These are phyloP conservation scores for Teratosphaeria zuluensis DNA, from an alignment of 2,329 filamentous ascomycete species.

Conservation along the genomic window DNA sequence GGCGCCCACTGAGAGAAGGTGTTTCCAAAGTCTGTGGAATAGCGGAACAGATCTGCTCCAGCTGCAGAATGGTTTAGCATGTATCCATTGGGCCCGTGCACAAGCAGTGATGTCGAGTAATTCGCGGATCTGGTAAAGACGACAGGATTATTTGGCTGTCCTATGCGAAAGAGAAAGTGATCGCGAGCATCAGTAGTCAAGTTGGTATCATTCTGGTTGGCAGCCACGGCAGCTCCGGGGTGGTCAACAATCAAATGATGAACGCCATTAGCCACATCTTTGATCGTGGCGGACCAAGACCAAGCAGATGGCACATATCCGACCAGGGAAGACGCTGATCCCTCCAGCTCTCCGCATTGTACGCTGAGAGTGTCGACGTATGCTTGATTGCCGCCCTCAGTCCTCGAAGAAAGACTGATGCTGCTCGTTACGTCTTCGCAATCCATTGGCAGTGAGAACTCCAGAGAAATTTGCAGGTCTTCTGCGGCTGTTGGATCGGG, in stretches of 20 bases:
- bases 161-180: conserved; percentile 53
- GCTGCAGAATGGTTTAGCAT: conserved; percentile 48
- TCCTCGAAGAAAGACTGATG: no score
- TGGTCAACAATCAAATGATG: conserved; percentile 50
- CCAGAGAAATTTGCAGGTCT: no score
- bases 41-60: conserved; percentile 54
- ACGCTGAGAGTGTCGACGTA: conserved; percentile 34
- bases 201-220: conserved; percentile 20
- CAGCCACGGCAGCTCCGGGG: conserved; percentile 29
- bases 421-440: no score
- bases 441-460: no score
- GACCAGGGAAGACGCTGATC: no score
- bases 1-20: no score
- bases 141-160: conserved; percentile 48
- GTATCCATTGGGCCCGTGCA: conserved; percentile 26
- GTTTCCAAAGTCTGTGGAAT: conserved; percentile 50
- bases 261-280: conserved; percentile 50
- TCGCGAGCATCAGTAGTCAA: conserved; percentile 44
- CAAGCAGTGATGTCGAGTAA: conserved; percentile 47
- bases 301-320: no score
- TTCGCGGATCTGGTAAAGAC: conserved; percentile 48
- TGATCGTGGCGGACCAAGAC: conserved; percentile 31
- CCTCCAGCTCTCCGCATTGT: conserved; percentile 44
- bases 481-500: no score
- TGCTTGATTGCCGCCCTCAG: no score